Evolutionary conservation across 371 early-diverging fungal genomes (phyloP), one percentile per base, ranked within the genome.

Genomic region (Mitosporidium daphniae): DNA sequence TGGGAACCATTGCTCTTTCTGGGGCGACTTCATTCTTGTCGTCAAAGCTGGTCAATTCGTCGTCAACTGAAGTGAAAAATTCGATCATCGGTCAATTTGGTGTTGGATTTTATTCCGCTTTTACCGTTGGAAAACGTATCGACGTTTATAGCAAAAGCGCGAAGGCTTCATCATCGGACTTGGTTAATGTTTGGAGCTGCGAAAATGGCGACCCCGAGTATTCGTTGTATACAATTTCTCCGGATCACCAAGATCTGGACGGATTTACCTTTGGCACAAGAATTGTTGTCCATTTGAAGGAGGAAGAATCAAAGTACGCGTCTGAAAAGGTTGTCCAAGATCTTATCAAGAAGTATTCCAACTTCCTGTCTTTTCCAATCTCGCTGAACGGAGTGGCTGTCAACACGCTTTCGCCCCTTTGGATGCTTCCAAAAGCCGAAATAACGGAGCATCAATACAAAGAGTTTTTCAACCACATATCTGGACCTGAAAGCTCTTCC

Each of bases 91-190:
- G 29, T 26, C 33, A 27, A 29, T 38, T 29, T 27, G 31, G 19
- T 23, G 21, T 28, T 23, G 28, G 34, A 23, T 39, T 31, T 33
- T 38, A 34, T 23, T 27, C 40, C 13, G 31, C 32, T 46, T 71
- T 73, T 33, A 67, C 72, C 65, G 67, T 72, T 4, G 70, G 69
- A 25, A 53, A 66, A 8, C 55, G 57, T 36, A 59, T 73, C 34
- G 56, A 57, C 23, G 74, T 73, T 2, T 64, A 59, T 33, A 68
- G 69, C 8, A 57, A 57, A 25, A 66, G 66, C 11, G 59, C 57
- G 3, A 33, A 44, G 20, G 55, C 59, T n/a, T n/a, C n/a, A n/a
- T n/a, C n/a, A n/a, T n/a, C n/a, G n/a, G n/a, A n/a, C n/a, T n/a
- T n/a, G n/a, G n/a, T n/a, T n/a, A n/a, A n/a, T n/a, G n/a, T n/a